Evolutionary conservation across 192 early-diverging fungal genomes (phyloP), one percentile per base, ranked within the genome.

Genomic region (Coemansia sp.): DNA sequence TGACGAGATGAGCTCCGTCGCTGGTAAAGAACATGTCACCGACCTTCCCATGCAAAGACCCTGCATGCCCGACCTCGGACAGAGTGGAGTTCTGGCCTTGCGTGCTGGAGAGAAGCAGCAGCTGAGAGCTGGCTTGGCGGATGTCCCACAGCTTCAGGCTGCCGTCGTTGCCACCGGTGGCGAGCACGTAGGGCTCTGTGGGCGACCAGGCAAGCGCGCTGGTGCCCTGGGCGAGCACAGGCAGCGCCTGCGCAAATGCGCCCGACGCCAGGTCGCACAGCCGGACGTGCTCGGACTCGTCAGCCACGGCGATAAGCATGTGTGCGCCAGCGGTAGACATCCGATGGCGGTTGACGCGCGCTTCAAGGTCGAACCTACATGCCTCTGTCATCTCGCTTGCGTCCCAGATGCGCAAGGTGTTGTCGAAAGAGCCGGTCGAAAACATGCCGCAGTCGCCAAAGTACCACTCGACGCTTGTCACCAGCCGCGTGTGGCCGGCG

Each of bases 371-470:
- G 67, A 94, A 96, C 22, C 76, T 79, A 67, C 84, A 88, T 8
- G 85, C 89, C 14, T 83, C 68, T 59, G 84, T 61, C 87, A 97
- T 83, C 11, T 74, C 51, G 58, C 83, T 83, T 3, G 93, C 87
- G 50, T 97, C 92, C 92, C 91, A 95, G 16, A 91, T 83, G 36
- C 88, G 85, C 18, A 95, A 61, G 0, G 87, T 89, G 32, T 81
- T 69, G 68, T 97, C 94, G 60, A 87, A 87, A 0, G 91, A 92
- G 0, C 85, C 85, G 1, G 86, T 89, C 0, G 87, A 86, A 70
- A 95, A 95, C 80, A 95, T 83, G 34, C 92, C 93, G 16, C 85
- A 87, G 71, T 95, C 92, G 46, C 85, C 81, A 4, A 91, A 88
- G 65, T 90, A 95, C 94, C 94, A 97, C 4, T 78, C 70, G 0